Evolutionary conservation across 257 asterid species (phyloP), one percentile per base, ranked within the genome.

Genomic region (Henckelia pumila): DNA sequence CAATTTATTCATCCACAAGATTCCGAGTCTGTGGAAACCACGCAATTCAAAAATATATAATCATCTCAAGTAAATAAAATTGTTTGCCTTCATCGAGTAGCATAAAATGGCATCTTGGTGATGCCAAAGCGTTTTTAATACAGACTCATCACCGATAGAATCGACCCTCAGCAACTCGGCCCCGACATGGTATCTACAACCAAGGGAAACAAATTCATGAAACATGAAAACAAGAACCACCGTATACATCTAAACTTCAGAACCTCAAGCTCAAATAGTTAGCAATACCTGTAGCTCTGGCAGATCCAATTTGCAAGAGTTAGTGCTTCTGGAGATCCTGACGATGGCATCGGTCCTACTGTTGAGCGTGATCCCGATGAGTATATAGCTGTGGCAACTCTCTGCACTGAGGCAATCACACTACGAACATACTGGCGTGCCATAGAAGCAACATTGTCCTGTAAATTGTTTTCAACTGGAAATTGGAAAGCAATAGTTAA

Each of bases 251-350:
- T 30, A 6, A 33, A 33, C 3, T 24, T 56, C 9, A 63, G 66
- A 20, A 25, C 59, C 47, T 40, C 35, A 20, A 50, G 47, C n/a
- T 19, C 25, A 20, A 19, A 74, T 1, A 53, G 4, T 5, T 30
- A 53, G 62, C 26, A 52, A 25, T 74, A 80, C 99, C 95, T 85
- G 71, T 87, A 87, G 88, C 99, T 91, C 77, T 85, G 96, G 81
- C 93, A 91, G 72, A 94, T 88, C 99, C 99, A 94, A 59, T 84
- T 91, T 19, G 96, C 95, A 8, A 94, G 85, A 1, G 99, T 91
- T 0, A 85, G 78, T 64, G 97, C 99, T 82, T 91, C 97, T 0
- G 99, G 97, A 60, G 95, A 94, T 71, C 84, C 83, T 1, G 90
- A 86, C 60, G 91, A 80, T 23, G 82, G 82, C 75, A 78, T 91